phyloP scores from a whole-genome alignment of 148 eudicot species.

The Cornus controversa region DNA sequence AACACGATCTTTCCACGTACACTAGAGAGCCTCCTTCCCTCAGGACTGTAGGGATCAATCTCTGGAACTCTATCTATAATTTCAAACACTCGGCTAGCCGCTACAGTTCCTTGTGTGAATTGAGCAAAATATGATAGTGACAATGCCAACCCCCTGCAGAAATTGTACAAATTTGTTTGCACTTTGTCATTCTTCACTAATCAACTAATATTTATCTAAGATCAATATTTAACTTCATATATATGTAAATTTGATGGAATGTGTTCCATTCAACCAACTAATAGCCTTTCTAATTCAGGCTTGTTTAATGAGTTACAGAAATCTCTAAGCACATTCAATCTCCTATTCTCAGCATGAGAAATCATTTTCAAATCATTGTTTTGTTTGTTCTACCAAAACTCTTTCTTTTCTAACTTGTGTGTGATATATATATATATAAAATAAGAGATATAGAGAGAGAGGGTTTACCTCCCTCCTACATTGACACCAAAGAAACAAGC shows the following conservation, averaged over 20 bases:
- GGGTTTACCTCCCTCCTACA: constrained; percentile 47
- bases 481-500: constrained; percentile 58
- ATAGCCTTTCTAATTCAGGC: no score
- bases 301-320: no score
- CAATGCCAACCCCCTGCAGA: constrained; percentile 46
- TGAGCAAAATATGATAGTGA: constrained; percentile 51
- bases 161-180: background rate
- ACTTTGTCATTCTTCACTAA: background rate
- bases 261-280: no score
- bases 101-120: constrained; percentile 56
- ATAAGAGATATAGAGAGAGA: background rate
- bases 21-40: constrained; percentile 42
- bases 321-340: no score
- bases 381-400: no score
- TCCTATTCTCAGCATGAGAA: no score
- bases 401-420: no score
- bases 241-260: no score
- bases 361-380: no score
- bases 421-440: no score
- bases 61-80: constrained; percentile 45
- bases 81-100: constrained; percentile 49
- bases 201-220: no score
- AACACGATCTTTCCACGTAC: constrained; percentile 42
- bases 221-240: no score
- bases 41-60: constrained; percentile 48